Conservation (phyloP, 169 alveolate species). For the Plasmodium knowlesi region DNA sequence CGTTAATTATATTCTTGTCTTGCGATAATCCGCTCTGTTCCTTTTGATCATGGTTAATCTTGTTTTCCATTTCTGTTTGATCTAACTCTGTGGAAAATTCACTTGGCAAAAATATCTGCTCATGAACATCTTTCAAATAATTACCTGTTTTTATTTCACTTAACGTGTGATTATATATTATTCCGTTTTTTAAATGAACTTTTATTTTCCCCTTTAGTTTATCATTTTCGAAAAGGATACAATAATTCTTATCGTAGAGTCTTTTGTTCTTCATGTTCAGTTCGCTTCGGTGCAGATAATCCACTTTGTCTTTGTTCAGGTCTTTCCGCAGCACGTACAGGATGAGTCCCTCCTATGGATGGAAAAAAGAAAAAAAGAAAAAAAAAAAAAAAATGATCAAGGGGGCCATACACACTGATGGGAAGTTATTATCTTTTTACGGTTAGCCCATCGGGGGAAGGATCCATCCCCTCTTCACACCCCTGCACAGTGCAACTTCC, state of each 20-base stretch:
- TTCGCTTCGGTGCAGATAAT: constrained; percentile 46
- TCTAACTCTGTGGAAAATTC: constrained; percentile 9
- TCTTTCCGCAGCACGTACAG: constrained; percentile 44
- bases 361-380: not conserved
- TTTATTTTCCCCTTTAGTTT: constrained; percentile 67
- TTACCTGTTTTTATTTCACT: constrained; percentile 33
- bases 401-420: not conserved
- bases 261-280: constrained; percentile 51
- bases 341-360: constrained; percentile 24
- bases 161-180: constrained; percentile 38
- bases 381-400: not conserved
- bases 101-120: not conserved
- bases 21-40: not conserved
- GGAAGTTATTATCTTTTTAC: not conserved
- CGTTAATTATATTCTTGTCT: constrained; percentile 17
- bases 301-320: constrained; percentile 39
- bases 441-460: not conserved
- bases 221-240: constrained; percentile 57
- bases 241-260: constrained; percentile 41
- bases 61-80: not conserved
- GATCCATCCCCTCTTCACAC: not conserved
- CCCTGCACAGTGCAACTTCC: not conserved
- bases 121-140: constrained; percentile 19
- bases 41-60: not conserved
- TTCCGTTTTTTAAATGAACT: constrained; percentile 61